These are phyloP conservation scores for Persicaria maculosa DNA, from an alignment of 148 eudicot species.

Conservation along the genomic window DNA sequence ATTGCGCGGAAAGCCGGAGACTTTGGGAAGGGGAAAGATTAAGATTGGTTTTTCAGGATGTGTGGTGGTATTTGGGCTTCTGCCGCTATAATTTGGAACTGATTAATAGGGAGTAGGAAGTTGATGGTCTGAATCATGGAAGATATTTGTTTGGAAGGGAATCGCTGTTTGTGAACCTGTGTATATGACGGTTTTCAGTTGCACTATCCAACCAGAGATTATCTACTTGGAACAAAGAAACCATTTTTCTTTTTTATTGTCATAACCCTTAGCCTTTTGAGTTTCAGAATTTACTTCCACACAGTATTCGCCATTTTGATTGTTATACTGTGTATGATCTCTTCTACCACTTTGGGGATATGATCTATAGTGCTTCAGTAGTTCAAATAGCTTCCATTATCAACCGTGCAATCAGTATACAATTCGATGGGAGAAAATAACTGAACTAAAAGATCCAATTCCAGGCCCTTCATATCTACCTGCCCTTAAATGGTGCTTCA, in stretches of 20 bases:
- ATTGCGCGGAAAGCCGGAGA: background rate
- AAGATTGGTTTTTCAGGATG: background rate
- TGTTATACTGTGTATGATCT: background rate
- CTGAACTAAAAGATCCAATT: background rate
- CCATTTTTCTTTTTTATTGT: background rate
- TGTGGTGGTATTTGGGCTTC: background rate
- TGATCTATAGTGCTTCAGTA: background rate
- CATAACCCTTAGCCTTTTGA: background rate
- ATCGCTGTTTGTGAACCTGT: background rate
- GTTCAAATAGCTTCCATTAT: background rate
- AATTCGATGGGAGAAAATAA: background rate
- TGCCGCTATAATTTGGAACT: background rate
- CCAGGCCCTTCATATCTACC: background rate
- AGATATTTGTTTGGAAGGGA: background rate
- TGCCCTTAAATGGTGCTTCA: background rate
- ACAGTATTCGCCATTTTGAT: background rate
- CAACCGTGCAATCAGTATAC: background rate
- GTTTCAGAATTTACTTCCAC: background rate
- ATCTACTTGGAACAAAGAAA: background rate
- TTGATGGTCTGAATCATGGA: background rate
- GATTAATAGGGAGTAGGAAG: background rate
- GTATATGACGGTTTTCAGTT: background rate
- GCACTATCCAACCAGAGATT: background rate
- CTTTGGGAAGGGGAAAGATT: background rate
- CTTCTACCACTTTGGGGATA: background rate